These are phyloP conservation scores for Verticillium longisporum DNA, from an alignment of 2,329 filamentous ascomycete genomes.

Conservation along the genomic window DNA sequence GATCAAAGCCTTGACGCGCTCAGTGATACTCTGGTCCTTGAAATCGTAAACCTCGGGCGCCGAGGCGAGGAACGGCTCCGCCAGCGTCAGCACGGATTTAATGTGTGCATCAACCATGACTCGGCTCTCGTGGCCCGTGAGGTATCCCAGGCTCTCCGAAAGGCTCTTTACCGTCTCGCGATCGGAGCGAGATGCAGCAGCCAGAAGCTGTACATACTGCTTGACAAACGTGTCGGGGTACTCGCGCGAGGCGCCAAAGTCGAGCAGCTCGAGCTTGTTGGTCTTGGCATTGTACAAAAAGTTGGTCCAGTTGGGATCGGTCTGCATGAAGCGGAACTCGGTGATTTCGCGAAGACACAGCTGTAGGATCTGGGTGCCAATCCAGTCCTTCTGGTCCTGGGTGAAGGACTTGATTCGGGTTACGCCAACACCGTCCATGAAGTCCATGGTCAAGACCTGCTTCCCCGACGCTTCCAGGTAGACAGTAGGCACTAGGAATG, in stretches of 20 bases:
- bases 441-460: conserved; percentile 88
- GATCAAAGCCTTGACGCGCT: conserved; percentile 80
- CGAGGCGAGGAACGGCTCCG: conserved; percentile 75
- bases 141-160: conserved; percentile 75
- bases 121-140: conserved; percentile 82
- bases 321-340: conserved; percentile 98
- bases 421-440: conserved; percentile 79
- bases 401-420: conserved; percentile 71
- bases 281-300: conserved; percentile 78
- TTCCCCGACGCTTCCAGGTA: conserved; percentile 73
- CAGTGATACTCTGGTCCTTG: conserved; percentile 88
- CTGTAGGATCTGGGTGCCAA: conserved; percentile 86
- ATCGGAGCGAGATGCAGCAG: conserved; percentile 70
- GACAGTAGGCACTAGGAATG: conserved; percentile 75
- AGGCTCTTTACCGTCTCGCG: conserved; percentile 54
- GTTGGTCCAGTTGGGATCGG: conserved; percentile 99
- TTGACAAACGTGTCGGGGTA: conserved; percentile 74
- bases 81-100: conserved; percentile 80
- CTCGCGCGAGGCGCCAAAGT: conserved; percentile 89
- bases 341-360: conserved; percentile 89
- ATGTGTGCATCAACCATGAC: conserved; percentile 87
- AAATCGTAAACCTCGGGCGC: conserved; percentile 90
- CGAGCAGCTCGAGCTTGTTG: conserved; percentile 77
- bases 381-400: conserved; percentile 88
- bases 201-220: conserved; percentile 73